Base-by-base conservation (phyloP, 2,329 filamentous ascomycete species). In the Sporothrix luriei region DNA sequence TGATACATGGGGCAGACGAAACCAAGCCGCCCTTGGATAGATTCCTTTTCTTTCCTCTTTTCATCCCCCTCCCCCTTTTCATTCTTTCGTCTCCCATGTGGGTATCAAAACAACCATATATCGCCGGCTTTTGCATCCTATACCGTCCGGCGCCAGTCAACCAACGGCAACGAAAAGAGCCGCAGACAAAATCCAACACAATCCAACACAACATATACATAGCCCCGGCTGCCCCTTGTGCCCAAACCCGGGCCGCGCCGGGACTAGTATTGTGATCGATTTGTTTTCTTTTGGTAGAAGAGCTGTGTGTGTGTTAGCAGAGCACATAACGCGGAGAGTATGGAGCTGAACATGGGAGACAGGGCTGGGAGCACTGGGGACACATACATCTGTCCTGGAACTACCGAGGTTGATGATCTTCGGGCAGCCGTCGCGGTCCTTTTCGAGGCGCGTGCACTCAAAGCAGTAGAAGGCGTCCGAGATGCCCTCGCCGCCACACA, bases 381-480 rank as follows among this genome's bases (percentile, higher is more conserved):
- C 2, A 83, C 85, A 75, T 81, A 98, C 85, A 86, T 99, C 95
- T 77, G 95, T 99, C 82, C 95, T 89, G 71, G 91, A 95, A 84
- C 92, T 97, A 54, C 95, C 95, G 78, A 99, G 82, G 79, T 99
- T 99, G 78, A 99, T 98, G 81, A 99, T 99, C 88, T 99, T 99
- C 68, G 95, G 95, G 80, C 95, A 99, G 2, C 95, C 95, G 78
- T 99, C 95, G 72, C 95, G 85, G 79, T 99, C 95, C 82, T 98
- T 99, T 80, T 99, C 95, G 19, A 99, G 83, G 9, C 95, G 87
- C 71, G 95, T 99, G 80, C 95, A 99, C 82, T 99, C 95, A 78
- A 98, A 98, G 84, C 95, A 99, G 84, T 99, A 99, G 81, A 98
- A 98, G 65, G 95, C 95, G 79, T 99, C 95, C 46, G 91, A 95